Evolutionary conservation across 331 rosid species (phyloP).

Genomic region (Acacia pycnantha): DNA sequence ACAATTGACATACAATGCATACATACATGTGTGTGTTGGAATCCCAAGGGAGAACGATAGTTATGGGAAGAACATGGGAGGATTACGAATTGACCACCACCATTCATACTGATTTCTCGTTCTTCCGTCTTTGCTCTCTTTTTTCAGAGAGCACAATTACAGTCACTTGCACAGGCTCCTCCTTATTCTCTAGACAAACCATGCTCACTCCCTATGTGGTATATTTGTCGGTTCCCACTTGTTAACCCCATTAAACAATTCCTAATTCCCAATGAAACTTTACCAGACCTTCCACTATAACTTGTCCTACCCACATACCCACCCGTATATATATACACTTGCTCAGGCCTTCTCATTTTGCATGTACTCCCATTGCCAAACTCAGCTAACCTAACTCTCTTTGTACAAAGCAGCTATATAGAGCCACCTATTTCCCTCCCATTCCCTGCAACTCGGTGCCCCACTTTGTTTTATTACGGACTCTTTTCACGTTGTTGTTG

Average conservation of each 20-base stretch:
- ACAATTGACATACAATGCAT: too few species aligned
- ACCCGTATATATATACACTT: conserved; percentile 13
- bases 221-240: conserved; percentile 69
- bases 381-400: conserved; percentile 32
- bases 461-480: neutral
- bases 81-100: conserved; percentile 14
- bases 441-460: neutral
- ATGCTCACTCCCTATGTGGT: conserved; percentile 35
- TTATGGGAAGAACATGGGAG: conserved; percentile 75
- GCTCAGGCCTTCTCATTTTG: conserved; percentile 37
- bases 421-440: neutral
- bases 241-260: conserved; percentile 36
- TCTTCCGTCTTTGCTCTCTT: conserved; percentile 44
- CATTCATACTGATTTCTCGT: conserved; percentile 29
- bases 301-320: neutral
- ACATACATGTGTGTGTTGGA: neutral
- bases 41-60: conserved; percentile 35
- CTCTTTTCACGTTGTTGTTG: conserved; percentile 28
- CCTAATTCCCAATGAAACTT: conserved; percentile 32
- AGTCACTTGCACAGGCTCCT: conserved; percentile 45
- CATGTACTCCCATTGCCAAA: conserved; percentile 40
- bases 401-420: neutral
- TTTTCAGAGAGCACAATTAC: conserved; percentile 25
- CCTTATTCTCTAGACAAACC: conserved; percentile 44
- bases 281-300: conserved; percentile 53